phyloP scores from a whole-genome alignment of 2,329 filamentous ascomycete species.

The Sporothrix brasiliensis region DNA sequence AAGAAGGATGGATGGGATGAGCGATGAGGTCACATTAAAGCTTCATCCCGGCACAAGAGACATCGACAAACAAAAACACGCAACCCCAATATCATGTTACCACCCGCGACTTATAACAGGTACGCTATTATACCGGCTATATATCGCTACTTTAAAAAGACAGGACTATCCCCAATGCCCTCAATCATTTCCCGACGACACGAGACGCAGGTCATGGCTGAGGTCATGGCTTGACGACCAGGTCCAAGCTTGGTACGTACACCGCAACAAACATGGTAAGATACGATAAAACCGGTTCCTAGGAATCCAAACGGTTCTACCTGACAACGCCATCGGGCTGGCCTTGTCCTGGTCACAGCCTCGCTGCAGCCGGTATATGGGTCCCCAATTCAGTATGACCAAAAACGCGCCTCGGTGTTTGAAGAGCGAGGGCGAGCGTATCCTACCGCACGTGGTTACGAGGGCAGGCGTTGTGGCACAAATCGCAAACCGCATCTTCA shows the following conservation, averaged over 20 bases:
- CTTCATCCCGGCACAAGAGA: not conserved
- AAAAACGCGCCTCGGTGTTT: constrained; percentile 13
- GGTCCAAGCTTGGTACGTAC: not conserved
- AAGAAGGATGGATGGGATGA: not conserved
- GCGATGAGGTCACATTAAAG: not conserved
- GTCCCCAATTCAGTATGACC: not conserved
- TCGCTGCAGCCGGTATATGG: not conserved
- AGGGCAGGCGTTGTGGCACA: not conserved
- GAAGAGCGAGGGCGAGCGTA: not conserved
- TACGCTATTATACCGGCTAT: too few species aligned
- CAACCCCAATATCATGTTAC: too few species aligned
- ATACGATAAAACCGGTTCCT: not conserved
- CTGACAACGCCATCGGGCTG: not conserved
- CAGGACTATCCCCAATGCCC: too few species aligned
- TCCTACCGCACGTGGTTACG: not conserved
- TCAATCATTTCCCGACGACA: not conserved
- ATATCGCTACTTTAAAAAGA: too few species aligned
- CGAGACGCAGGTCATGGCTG: constrained; percentile 1
- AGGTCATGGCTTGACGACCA: not conserved
- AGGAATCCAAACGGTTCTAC: not conserved
- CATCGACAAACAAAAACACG: too few species aligned
- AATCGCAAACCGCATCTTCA: not conserved
- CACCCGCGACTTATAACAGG: too few species aligned
- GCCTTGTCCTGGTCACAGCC: constrained; percentile 6
- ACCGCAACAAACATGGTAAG: not conserved